Percentiles rank a stretch among this genome's conserved stretches.
phyloP scores from a whole-genome alignment of 306 rosid species.

The Herpetospermum pedunculosum region DNA sequence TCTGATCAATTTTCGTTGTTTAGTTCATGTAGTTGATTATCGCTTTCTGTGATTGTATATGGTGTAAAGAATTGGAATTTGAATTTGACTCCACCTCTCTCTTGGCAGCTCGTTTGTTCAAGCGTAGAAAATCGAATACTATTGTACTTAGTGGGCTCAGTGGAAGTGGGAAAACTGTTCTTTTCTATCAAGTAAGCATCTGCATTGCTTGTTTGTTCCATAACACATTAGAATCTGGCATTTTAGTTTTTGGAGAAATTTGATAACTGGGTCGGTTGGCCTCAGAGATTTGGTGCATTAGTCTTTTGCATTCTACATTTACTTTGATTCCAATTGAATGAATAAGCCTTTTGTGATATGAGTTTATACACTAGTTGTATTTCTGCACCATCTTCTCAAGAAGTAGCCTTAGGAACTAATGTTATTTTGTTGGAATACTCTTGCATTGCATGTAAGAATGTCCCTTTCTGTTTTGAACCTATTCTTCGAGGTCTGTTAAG shows the following conservation, averaged over 20 bases:
- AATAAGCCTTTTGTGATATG: not conserved
- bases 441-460: not conserved
- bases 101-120: conserved; percentile 57
- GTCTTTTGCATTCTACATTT: not conserved
- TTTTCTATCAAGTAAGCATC: conserved; percentile 62
- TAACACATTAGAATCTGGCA: not conserved
- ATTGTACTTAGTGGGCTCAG: conserved; percentile 65
- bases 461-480: not conserved
- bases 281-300: not conserved
- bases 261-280: not conserved
- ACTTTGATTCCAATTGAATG: not conserved
- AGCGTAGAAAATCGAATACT: conserved; percentile 50
- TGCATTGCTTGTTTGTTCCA: not conserved
- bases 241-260: not conserved
- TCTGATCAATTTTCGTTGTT: not conserved
- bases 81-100: not conserved
- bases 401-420: not conserved
- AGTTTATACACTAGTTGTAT: not conserved
- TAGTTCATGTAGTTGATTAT: not conserved
- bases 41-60: not conserved
- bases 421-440: not conserved
- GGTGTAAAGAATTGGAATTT: not conserved
- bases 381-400: not conserved
- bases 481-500: not conserved
- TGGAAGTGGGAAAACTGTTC: conserved; percentile 75